phyloP scores from a whole-genome alignment of 345 rosid genomes.

The Melaleuca quinquenervia region DNA sequence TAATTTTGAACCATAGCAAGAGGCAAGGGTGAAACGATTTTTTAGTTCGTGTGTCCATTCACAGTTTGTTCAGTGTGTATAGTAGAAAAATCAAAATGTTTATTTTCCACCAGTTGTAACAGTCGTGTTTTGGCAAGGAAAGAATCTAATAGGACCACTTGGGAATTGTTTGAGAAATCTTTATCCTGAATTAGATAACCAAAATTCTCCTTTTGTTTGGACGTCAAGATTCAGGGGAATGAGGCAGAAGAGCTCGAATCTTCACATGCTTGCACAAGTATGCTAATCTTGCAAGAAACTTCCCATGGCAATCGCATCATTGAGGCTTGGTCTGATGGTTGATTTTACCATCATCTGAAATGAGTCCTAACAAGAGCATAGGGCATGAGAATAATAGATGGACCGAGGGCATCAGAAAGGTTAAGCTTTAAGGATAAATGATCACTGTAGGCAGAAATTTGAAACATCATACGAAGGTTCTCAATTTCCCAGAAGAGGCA shows the following conservation, averaged over 20 bases:
- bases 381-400: not conserved
- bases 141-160: not conserved
- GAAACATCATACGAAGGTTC: not conserved
- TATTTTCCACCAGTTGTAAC: not conserved
- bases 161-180: not conserved
- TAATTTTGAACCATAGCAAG: not conserved
- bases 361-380: not conserved
- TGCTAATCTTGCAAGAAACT: not conserved
- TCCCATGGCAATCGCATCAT: not conserved
- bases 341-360: not conserved
- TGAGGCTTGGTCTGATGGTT: not conserved
- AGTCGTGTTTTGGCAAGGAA: not conserved
- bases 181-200: not conserved
- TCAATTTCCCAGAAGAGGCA: not conserved
- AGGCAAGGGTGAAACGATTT: not conserved
- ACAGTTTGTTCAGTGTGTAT: not conserved
- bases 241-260: not conserved
- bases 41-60: not conserved
- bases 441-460: not conserved
- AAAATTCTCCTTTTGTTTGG: not conserved
- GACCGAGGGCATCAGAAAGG: not conserved
- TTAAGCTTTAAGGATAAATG: not conserved
- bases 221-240: not conserved
- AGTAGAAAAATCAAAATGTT: not conserved
- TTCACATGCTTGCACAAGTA: not conserved